Conservation (phyloP, 2,329 filamentous ascomycete species). For the Nothophoma quercina region DNA sequence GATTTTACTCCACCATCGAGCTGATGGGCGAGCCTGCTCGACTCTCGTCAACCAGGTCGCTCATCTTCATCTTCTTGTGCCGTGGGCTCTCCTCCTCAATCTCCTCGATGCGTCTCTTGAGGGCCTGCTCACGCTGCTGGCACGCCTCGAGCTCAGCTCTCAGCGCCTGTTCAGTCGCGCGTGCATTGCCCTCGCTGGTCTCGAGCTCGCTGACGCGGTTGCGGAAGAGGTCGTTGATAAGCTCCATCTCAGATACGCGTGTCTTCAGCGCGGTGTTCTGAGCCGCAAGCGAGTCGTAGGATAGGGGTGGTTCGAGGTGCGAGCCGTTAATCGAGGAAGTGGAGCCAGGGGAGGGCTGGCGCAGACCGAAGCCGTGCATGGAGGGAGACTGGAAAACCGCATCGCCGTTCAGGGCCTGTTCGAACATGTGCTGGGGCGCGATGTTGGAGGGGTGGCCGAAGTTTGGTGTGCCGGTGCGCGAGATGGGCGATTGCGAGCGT, state of each 20-base stretch:
- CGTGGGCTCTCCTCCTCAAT: constrained; percentile 55
- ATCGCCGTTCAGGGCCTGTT: constrained; percentile 74
- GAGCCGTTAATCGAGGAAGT: constrained; percentile 66
- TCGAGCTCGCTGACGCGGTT: constrained; percentile 77
- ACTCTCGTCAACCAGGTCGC: constrained; percentile 61
- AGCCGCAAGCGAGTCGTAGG: constrained; percentile 79
- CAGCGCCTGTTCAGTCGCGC: constrained; percentile 64
- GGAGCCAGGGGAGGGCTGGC: constrained; percentile 64
- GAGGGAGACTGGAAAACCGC: constrained; percentile 66
- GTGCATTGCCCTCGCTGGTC: constrained; percentile 72
- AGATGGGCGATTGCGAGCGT: constrained; percentile 78
- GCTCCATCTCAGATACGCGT: constrained; percentile 90
- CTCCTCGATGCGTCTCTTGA: constrained; percentile 84
- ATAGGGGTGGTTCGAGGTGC: constrained; percentile 74
- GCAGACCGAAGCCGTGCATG: constrained; percentile 52
- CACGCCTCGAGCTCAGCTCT: constrained; percentile 73
- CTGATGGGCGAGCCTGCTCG: constrained; percentile 46
- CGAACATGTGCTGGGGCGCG: constrained; percentile 80
- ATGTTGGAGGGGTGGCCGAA: constrained; percentile 71
- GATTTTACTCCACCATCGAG: constrained; percentile 38
- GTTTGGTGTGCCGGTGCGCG: constrained; percentile 78
- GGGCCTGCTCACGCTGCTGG: constrained; percentile 77
- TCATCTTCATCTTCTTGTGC: constrained; percentile 64
- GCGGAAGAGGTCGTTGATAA: constrained; percentile 80
- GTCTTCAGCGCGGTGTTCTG: constrained; percentile 91